phyloP scores from a whole-genome alignment of 2,329 filamentous ascomycete species.

The Pseudocercospora macadamiae region DNA sequence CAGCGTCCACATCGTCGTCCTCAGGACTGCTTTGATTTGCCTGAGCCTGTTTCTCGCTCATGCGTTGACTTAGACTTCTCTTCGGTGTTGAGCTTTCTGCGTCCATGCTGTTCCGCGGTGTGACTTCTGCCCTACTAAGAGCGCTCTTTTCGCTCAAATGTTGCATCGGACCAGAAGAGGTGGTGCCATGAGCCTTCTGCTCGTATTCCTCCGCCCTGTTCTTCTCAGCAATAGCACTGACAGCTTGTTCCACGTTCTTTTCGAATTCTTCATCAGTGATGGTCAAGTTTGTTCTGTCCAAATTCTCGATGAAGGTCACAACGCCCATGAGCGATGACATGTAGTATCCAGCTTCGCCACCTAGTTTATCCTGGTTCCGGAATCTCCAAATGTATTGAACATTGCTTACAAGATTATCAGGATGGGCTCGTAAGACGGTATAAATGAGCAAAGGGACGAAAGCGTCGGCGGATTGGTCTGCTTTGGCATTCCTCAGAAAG shows the following conservation, averaged over 20 bases:
- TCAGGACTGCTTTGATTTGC: slow-evolving; percentile 35
- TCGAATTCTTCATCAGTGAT: slow-evolving; percentile 96
- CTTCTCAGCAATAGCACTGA: slow-evolving; percentile 92
- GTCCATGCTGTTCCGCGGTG: slow-evolving; percentile 62
- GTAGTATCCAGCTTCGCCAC: slow-evolving; percentile 97
- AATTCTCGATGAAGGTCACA: slow-evolving; percentile 93
- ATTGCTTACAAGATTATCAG: slow-evolving; percentile 93
- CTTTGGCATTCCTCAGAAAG: slow-evolving; percentile 86
- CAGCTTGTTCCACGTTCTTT: slow-evolving; percentile 90
- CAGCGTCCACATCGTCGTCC: slow-evolving; percentile 75
- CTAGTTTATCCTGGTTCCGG: slow-evolving; percentile 94
- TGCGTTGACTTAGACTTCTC: slow-evolving; percentile 57
- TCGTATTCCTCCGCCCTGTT: slow-evolving; percentile 65
- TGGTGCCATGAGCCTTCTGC: slow-evolving; percentile 35
- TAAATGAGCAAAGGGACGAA: slow-evolving; percentile 96
- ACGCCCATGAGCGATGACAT: slow-evolving; percentile 94
- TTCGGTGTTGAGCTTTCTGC: slow-evolving; percentile 62
- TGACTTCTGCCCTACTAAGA: slow-evolving; percentile 59
- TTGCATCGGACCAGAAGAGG: slow-evolving; percentile 38
- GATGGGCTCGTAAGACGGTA: slow-evolving; percentile 90
- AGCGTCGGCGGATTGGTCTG: slow-evolving; percentile 92
- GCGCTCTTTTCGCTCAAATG: slow-evolving; percentile 53
- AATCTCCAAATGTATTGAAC: slow-evolving; percentile 98
- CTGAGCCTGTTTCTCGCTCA: slow-evolving; percentile 29
- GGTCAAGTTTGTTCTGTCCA: slow-evolving; percentile 90